Evolutionary conservation across 1,139 yeast species (phyloP).

Genomic region (Arxiozyma bovina): DNA sequence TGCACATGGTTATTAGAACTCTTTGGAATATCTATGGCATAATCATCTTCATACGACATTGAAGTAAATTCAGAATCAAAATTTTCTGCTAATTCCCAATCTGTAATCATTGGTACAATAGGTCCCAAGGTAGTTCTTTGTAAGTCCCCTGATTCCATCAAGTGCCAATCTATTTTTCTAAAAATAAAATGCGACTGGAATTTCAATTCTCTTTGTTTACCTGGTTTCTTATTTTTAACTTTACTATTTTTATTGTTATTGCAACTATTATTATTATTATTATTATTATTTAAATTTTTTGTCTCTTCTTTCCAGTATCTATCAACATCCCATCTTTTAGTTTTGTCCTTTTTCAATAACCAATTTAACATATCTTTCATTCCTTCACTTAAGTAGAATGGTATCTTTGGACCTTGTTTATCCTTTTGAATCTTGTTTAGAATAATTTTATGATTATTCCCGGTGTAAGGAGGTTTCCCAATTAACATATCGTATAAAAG

Average conservation of each 20-base stretch:
- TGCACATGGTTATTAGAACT: slow-evolving; percentile 4
- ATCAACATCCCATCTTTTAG: slow-evolving; percentile 65
- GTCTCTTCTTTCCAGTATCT: slow-evolving; percentile 28
- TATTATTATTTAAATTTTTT: slow-evolving; percentile 30
- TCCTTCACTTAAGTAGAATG: slow-evolving; percentile 72
- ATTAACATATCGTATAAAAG: slow-evolving; percentile 79
- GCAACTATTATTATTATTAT: too few relatives aligned
- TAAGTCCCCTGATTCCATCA: slow-evolving; percentile 41
- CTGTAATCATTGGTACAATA: slow-evolving; percentile 74
- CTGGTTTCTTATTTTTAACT: slow-evolving; percentile 39
- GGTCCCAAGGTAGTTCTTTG: slow-evolving; percentile 54
- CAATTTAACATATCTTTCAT: slow-evolving; percentile 76
- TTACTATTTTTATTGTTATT: slow-evolving; percentile 14
- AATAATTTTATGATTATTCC: slow-evolving; percentile 73
- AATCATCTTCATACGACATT: slow-evolving; percentile 36
- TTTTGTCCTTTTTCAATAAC: slow-evolving; percentile 64
- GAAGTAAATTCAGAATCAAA: slow-evolving; percentile 82
- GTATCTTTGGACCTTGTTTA: slow-evolving; percentile 53
- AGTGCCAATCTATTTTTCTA: slow-evolving; percentile 70
- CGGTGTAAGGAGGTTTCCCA: slow-evolving; percentile 92
- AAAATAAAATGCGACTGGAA: slow-evolving; percentile 57
- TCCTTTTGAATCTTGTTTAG: slow-evolving; percentile 73
- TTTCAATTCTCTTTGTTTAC: slow-evolving; percentile 25
- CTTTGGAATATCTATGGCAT: slow-evolving; percentile 8
- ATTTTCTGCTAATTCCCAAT: slow-evolving; percentile 83